Evolutionary conservation across 2,329 filamentous ascomycete genomes (phyloP).

Genomic region (Fusarium sp.): DNA sequence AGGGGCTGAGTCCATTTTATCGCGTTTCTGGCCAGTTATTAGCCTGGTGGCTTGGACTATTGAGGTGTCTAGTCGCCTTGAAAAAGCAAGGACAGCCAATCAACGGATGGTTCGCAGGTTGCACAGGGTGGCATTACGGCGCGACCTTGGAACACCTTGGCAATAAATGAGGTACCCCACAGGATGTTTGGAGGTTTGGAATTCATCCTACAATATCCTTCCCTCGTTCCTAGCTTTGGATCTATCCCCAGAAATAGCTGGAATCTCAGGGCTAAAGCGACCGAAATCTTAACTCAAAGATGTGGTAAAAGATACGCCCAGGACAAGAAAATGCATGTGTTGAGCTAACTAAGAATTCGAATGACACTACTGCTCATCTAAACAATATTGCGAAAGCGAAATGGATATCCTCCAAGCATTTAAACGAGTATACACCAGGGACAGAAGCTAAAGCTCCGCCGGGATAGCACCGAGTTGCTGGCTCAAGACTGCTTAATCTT

Average conservation of each 20-base stretch:
- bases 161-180: not conserved
- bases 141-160: not conserved
- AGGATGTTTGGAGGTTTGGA: too few species aligned
- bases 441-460: not conserved
- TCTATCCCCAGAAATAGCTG: too few species aligned
- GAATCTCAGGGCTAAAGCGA: too few species aligned
- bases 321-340: too few species aligned
- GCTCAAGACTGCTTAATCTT: not conserved
- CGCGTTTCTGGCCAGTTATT: not conserved
- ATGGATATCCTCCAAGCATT: not conserved
- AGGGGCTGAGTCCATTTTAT: not conserved
- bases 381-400: not conserved
- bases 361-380: too few species aligned
- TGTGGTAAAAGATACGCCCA: too few species aligned
- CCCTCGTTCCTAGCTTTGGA: too few species aligned
- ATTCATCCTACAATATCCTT: too few species aligned
- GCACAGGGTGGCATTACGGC: not conserved
- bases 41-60: not conserved
- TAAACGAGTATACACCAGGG: fast-evolving
- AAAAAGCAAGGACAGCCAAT: not conserved
- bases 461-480: not conserved
- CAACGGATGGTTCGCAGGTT: not conserved
- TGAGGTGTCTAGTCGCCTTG: not conserved
- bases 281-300: too few species aligned
- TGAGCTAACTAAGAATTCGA: too few species aligned